Conservation (phyloP, 2,329 filamentous ascomycete genomes). For the Daldinia sp. region DNA sequence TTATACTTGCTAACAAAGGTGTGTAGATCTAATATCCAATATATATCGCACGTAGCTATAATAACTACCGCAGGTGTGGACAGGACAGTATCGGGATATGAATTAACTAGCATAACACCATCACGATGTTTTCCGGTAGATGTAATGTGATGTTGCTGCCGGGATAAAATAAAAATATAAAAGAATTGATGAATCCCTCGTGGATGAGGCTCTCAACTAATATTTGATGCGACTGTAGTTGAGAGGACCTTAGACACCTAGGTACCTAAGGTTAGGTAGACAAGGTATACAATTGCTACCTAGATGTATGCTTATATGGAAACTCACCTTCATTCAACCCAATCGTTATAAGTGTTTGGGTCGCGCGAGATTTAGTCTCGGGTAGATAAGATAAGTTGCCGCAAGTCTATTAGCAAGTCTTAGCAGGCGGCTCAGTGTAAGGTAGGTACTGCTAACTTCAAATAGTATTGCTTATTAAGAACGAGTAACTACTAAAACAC, state of each 20-base stretch:
- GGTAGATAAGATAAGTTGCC: constrained; percentile 17
- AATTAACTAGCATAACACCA: background rate
- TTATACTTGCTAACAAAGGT: constrained; percentile 4
- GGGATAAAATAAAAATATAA: background rate
- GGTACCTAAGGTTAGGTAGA: background rate
- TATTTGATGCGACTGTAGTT: background rate
- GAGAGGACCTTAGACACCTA: background rate
- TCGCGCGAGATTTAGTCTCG: background rate
- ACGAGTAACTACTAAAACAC: background rate
- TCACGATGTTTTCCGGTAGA: constrained; percentile 11
- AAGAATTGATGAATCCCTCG: constrained; percentile 3
- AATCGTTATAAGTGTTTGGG: constrained; percentile 3
- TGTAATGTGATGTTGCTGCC: constrained; percentile 10
- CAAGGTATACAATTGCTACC: background rate
- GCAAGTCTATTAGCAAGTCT: background rate
- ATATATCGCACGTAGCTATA: constrained; percentile 18
- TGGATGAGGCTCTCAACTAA: constrained; percentile 21
- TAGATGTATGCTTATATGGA: background rate
- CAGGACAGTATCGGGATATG: constrained; percentile 17
- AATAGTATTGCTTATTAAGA: too few species aligned
- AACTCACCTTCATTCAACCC: background rate
- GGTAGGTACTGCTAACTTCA: too few species aligned
- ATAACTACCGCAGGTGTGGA: constrained; percentile 8
- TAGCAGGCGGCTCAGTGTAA: background rate
- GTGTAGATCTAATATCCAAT: constrained; percentile 21